Evolutionary conservation across 2,329 filamentous ascomycete species (phyloP).

Genomic region (Plectosphaerella cucumerina): DNA sequence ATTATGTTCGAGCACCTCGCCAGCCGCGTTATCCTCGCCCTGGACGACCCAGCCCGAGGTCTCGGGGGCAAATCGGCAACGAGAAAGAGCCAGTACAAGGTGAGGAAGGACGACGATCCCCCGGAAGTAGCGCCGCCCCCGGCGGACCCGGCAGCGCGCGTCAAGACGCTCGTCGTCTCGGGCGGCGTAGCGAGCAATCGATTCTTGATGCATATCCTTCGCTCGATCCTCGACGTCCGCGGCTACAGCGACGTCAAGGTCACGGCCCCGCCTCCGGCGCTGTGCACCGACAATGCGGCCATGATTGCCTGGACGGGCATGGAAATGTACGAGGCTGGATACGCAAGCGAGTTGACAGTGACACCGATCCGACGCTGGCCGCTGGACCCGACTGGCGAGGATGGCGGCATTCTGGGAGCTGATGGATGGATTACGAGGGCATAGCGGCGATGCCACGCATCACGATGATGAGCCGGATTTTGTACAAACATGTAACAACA

Average conservation of each 20-base stretch:
- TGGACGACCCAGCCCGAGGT: conserved; percentile 34
- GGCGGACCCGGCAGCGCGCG: conserved; percentile 7
- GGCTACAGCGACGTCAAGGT: conserved; percentile 60
- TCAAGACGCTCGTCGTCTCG: conserved; percentile 71
- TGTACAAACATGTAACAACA: too few relatives aligned
- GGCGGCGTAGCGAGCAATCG: conserved; percentile 87
- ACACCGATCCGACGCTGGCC: conserved; percentile 67
- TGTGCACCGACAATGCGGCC: conserved; percentile 93
- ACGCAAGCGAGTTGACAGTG: conserved; percentile 57
- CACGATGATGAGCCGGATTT: too few relatives aligned
- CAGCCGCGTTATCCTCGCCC: conserved; percentile 66
- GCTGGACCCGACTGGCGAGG: conserved; percentile 57
- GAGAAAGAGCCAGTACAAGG: background rate
- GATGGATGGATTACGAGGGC: conserved; percentile 36
- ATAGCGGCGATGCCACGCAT: background rate
- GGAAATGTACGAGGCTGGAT: conserved; percentile 86
- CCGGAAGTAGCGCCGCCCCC: background rate
- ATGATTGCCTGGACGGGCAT: conserved; percentile 96
- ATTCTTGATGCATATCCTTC: conserved; percentile 67
- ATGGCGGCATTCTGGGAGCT: conserved; percentile 65
- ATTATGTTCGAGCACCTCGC: conserved; percentile 84
- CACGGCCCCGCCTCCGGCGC: conserved; percentile 66
- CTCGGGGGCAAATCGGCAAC: conserved; percentile 12
- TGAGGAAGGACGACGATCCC: too few relatives aligned
- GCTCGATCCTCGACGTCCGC: conserved; percentile 55